phyloP scores from a whole-genome alignment of 1,139 yeast genomes.

The Yamadazyma membranifaciens region DNA sequence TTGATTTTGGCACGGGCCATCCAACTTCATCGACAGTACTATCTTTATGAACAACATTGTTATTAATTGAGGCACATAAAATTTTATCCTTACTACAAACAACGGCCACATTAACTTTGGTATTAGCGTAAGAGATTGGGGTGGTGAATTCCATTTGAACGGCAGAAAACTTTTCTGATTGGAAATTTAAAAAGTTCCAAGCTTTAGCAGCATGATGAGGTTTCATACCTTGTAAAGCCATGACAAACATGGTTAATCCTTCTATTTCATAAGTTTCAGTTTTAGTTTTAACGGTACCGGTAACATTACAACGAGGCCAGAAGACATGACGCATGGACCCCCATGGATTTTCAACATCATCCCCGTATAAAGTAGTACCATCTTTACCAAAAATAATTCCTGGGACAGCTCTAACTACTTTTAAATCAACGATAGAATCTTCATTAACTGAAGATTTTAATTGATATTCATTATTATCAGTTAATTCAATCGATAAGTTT shows the following conservation, averaged over 20 bases:
- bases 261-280: slow-evolving; percentile 32
- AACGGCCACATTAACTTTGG: slow-evolving; percentile 79
- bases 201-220: slow-evolving; percentile 98
- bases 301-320: slow-evolving; percentile 85
- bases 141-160: slow-evolving; percentile 95
- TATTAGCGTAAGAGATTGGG: slow-evolving; percentile 82
- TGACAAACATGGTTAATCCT: slow-evolving; percentile 80
- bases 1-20: slow-evolving; percentile 82
- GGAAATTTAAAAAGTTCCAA: slow-evolving; percentile 94
- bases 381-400: slow-evolving; percentile 90
- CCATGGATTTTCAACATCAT: slow-evolving; percentile 83
- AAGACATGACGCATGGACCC: slow-evolving; percentile 94
- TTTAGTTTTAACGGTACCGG: slow-evolving; percentile 56
- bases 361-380: slow-evolving; percentile 84
- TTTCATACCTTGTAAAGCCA: slow-evolving; percentile 99
- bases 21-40: slow-evolving; percentile 73
- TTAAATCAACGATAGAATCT: slow-evolving; percentile 72
- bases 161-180: slow-evolving; percentile 69
- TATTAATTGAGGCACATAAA: slow-evolving; percentile 64
- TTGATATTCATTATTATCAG: slow-evolving; percentile 53
- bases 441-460: slow-evolving; percentile 66
- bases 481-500: slow-evolving; percentile 59
- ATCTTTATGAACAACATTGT: slow-evolving; percentile 62
- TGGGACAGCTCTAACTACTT: slow-evolving; percentile 59
- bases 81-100: slow-evolving; percentile 64